Conservation (phyloP, 176 grass and related monocot species). For the Alopecurus myosuroides region DNA sequence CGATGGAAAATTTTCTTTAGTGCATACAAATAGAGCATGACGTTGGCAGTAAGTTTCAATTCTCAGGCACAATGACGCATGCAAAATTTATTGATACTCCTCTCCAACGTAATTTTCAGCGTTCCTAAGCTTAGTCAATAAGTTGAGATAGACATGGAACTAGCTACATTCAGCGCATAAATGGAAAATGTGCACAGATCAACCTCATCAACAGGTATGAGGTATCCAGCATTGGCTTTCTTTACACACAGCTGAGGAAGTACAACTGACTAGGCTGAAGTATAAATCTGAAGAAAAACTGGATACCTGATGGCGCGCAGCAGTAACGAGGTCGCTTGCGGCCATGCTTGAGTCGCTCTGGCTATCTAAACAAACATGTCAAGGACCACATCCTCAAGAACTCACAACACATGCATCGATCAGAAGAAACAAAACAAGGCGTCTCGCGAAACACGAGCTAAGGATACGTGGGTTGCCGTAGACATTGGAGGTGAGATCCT, state of each 20-base stretch:
- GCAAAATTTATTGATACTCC: background rate
- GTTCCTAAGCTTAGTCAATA: background rate
- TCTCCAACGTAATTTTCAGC: background rate
- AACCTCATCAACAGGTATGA: background rate
- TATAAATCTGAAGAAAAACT: background rate
- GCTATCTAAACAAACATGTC: constrained; percentile 63
- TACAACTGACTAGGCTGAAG: background rate
- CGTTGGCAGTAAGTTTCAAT: constrained; percentile 6
- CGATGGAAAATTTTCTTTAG: constrained; percentile 5
- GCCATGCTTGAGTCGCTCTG: constrained; percentile 84
- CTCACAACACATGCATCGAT: background rate
- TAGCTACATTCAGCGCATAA: background rate
- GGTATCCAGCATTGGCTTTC: background rate
- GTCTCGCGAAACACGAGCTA: background rate
- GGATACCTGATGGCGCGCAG: constrained; percentile 65
- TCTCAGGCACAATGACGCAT: background rate
- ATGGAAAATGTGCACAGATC: background rate
- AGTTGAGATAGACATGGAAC: background rate
- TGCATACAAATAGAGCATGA: background rate
- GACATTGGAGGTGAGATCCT: constrained; percentile 63
- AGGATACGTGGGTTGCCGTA: constrained; percentile 99
- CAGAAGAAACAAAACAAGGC: background rate
- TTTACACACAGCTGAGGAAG: background rate
- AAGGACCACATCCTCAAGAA: constrained; percentile 32
- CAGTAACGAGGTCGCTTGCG: constrained; percentile 45